Conservation (phyloP, 164 flowering plant species). For the Tetracentron sinense region DNA sequence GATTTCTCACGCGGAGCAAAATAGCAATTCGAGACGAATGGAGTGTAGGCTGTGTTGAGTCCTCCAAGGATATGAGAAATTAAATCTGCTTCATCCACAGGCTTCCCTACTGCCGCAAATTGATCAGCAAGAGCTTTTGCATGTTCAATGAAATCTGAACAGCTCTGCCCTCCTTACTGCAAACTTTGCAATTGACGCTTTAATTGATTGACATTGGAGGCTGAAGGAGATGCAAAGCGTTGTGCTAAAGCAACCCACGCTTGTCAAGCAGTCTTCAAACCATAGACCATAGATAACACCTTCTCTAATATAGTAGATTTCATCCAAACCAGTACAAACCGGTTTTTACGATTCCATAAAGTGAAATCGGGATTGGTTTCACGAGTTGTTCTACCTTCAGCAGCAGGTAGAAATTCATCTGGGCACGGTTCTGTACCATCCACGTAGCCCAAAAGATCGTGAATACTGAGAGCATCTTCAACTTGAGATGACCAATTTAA, state of each 20-base stretch:
- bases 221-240: conserved; percentile 3
- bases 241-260: conserved; percentile 5
- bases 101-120: background rate
- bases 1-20: conserved; percentile 3
- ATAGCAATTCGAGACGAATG: conserved; percentile 4
- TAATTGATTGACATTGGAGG: conserved; percentile 6
- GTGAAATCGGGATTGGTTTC: background rate
- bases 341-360: conserved; percentile 2
- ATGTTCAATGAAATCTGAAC: conserved; percentile 1
- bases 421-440: conserved; percentile 1
- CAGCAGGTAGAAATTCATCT: background rate
- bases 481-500: background rate
- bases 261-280: conserved; percentile 3
- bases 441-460: background rate
- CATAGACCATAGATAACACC: conserved; percentile 6
- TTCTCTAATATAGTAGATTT: background rate
- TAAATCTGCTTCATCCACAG: background rate
- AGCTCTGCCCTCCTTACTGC: conserved; percentile 2
- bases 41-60: conserved; percentile 4
- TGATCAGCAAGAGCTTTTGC: conserved; percentile 6
- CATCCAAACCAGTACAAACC: conserved; percentile 5
- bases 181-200: background rate
- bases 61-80: conserved; percentile 5
- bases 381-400: background rate
- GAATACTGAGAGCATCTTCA: background rate